Percentiles rank a stretch among this genome's conserved stretches.
Evolutionary conservation across 2,329 filamentous ascomycete species (phyloP).

Genomic region (Alternaria arborescens): DNA sequence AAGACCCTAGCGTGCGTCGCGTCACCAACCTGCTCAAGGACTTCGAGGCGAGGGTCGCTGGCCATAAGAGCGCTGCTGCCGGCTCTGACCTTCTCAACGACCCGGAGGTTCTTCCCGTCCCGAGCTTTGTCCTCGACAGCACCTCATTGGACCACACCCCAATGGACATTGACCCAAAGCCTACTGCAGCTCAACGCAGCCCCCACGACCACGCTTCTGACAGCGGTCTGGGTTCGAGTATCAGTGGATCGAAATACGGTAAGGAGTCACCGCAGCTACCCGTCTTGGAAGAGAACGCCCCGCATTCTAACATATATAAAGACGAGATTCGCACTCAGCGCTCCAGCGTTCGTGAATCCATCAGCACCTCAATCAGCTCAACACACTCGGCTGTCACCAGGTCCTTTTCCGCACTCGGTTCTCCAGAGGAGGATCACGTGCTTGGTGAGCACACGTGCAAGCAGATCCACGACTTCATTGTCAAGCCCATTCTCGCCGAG

Average conservation of each 20-base stretch:
- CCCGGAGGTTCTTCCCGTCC: slow-evolving; percentile 59
- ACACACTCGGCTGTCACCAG: slow-evolving; percentile 54
- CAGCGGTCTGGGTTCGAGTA: slow-evolving; percentile 86
- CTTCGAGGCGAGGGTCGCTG: slow-evolving; percentile 56
- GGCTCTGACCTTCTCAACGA: slow-evolving; percentile 56
- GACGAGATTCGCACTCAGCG: slow-evolving; percentile 39
- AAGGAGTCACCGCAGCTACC: slow-evolving; percentile 35
- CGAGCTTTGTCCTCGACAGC: slow-evolving; percentile 54
- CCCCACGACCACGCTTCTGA: slow-evolving; percentile 77
- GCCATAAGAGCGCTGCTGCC: slow-evolving; percentile 39
- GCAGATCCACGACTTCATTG: slow-evolving; percentile 80
- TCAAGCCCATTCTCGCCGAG: slow-evolving; percentile 78
- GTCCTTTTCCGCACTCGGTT: slow-evolving; percentile 53
- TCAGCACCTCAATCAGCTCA: slow-evolving; percentile 49
- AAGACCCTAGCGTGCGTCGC: slow-evolving; percentile 56
- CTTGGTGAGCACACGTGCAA: slow-evolving; percentile 75
- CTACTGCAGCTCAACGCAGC: slow-evolving; percentile 46
- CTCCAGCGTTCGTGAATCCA: slow-evolving; percentile 45
- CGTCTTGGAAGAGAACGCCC: slow-evolving; percentile 24
- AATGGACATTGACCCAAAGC: slow-evolving; percentile 56
- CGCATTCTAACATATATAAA: slow-evolving; percentile 48
- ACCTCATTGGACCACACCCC: slow-evolving; percentile 44
- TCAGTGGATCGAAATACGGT: slow-evolving; percentile 65
- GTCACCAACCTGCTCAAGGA: slow-evolving; percentile 55
- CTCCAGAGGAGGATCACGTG: slow-evolving; percentile 58